Percentiles rank a stretch among this genome's conserved stretches.
Conservation (phyloP, 1,139 yeast species). For the Debaryomyces fabryi region DNA sequence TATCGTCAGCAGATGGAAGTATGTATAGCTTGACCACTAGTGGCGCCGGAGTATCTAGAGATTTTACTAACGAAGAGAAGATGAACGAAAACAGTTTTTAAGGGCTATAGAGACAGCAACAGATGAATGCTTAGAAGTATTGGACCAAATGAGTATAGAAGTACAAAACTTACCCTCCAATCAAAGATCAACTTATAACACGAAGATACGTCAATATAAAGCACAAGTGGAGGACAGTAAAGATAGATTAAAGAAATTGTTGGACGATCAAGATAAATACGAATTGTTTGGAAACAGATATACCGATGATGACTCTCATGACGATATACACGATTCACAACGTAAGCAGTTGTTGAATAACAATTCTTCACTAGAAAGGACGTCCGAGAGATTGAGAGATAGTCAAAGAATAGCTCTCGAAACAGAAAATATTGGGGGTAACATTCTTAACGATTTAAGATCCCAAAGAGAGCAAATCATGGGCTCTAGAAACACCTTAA, state of each 20-base stretch:
- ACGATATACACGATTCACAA: constrained; percentile 62
- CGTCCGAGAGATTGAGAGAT: constrained; percentile 81
- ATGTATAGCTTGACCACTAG: constrained; percentile 23
- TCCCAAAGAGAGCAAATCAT: constrained; percentile 92
- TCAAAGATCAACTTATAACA: constrained; percentile 66
- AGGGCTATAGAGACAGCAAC: constrained; percentile 66
- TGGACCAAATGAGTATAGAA: constrained; percentile 81
- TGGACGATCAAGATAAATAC: constrained; percentile 66
- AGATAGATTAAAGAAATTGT: constrained; percentile 49
- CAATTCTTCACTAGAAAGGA: constrained; percentile 79
- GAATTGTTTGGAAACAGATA: constrained; percentile 67
- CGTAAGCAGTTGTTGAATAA: constrained; percentile 80
- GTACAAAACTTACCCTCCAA: constrained; percentile 78
- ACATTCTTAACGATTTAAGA: constrained; percentile 83
- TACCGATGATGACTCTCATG: constrained; percentile 30
- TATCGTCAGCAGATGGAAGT: constrained; percentile 57
- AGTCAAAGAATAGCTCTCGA: constrained; percentile 91
- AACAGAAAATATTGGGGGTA: constrained; percentile 90
- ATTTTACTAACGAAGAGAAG: constrained; percentile 29
- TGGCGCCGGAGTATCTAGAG: constrained; percentile 1
- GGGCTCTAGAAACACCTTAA: constrained; percentile 79
- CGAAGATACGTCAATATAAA: constrained; percentile 70
- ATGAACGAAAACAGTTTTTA: constrained; percentile 51
- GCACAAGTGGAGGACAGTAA: constrained; percentile 62
- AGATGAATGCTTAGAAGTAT: constrained; percentile 77